These are phyloP conservation scores for Ogataea henricii DNA, from an alignment of 805 yeast species.

Conservation along the genomic window DNA sequence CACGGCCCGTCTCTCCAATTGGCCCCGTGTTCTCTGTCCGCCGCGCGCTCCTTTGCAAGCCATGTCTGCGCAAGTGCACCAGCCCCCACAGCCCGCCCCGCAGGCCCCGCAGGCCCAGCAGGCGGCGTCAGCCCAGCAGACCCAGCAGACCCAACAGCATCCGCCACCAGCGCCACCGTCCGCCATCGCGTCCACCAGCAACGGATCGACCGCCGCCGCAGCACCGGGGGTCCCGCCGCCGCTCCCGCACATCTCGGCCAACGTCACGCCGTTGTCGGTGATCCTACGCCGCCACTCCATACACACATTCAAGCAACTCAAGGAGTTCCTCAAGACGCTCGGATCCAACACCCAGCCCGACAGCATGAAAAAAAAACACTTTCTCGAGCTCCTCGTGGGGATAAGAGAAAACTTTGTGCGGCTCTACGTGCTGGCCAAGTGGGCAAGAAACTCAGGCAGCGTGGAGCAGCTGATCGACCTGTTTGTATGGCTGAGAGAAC, in stretches of 20 bases:
- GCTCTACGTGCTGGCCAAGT: constrained; percentile 81
- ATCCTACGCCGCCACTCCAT: constrained; percentile 60
- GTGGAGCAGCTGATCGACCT: constrained; percentile 80
- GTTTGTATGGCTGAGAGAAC: constrained; percentile 82
- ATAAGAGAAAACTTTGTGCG: constrained; percentile 84
- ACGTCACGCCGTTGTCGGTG: constrained; percentile 64
- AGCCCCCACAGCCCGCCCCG: background rate
- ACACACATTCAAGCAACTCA: constrained; percentile 63
- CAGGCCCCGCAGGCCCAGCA: background rate
- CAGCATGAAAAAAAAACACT: constrained; percentile 61
- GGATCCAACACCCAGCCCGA: constrained; percentile 56
- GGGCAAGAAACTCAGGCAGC: constrained; percentile 77
- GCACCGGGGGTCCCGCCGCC: constrained; percentile 21
- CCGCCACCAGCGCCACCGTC: background rate
- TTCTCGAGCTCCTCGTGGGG: constrained; percentile 67
- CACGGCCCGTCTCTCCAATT: background rate
- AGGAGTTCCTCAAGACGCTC: constrained; percentile 60
- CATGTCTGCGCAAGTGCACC: constrained; percentile 20
- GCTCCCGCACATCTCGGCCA: constrained; percentile 72
- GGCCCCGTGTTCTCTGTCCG: background rate
- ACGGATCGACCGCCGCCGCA: background rate
- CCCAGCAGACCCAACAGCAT: background rate
- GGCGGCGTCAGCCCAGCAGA: background rate
- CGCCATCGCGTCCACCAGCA: background rate
- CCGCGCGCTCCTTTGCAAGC: background rate